These are phyloP conservation scores for Phylloporus sp. DNA, from an alignment of 1,284 basidiomycete species.

Conservation along the genomic window DNA sequence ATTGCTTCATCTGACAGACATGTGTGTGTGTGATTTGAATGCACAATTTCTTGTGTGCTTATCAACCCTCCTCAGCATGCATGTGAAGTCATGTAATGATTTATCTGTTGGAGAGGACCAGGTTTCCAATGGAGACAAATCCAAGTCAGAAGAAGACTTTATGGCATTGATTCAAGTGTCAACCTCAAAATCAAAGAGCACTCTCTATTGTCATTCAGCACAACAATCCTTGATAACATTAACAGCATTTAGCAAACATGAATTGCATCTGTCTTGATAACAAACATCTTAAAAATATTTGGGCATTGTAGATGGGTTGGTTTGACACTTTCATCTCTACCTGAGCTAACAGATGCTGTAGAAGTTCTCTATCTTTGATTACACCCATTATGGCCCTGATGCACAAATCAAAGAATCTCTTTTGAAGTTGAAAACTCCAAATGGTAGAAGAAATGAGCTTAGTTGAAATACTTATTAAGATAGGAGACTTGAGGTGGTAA, in stretches of 20 bases:
- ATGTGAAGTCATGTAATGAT: neutral
- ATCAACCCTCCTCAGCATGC: neutral
- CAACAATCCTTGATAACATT: neutral
- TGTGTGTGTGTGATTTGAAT: neutral
- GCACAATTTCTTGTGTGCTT: neutral
- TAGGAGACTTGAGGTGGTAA: no score
- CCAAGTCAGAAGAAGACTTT: neutral
- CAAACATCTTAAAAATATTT: neutral
- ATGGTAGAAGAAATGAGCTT: no score
- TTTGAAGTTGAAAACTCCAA: no score
- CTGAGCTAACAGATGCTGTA: neutral
- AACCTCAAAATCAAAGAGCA: neutral
- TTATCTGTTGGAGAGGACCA: neutral
- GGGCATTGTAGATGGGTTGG: neutral
- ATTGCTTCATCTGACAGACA: conserved; percentile 62
- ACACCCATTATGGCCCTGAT: neutral
- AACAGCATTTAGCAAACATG: neutral
- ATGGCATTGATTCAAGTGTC: neutral
- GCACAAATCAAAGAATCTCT: no score
- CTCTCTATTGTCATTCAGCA: neutral
- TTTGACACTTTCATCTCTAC: neutral
- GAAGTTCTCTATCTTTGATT: neutral
- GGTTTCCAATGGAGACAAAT: neutral
- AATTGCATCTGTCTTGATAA: neutral
- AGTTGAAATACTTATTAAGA: no score